Base-by-base conservation (phyloP, 2,329 filamentous ascomycete genomes). In the Xylaria sp. region DNA sequence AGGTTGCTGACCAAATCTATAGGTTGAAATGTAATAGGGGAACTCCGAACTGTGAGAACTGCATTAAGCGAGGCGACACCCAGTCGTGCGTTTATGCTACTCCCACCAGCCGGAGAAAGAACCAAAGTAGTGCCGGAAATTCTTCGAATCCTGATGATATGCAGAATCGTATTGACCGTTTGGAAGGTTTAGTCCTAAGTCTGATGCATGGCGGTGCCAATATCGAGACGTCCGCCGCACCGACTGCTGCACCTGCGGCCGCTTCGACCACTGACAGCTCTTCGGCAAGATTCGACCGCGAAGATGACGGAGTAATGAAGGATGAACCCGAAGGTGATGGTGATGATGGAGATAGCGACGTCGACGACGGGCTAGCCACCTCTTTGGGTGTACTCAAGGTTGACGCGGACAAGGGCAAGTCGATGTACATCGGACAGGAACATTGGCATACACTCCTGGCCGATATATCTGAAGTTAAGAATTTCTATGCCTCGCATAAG, bases 81-180 rank as follows among this genome's bases (percentile, higher is more conserved):
- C 76, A 82, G 50, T 89, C 90, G 52, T 97, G 93, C 76, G 89
- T 88, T 62, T 97, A 97, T 77, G 92, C 91, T 43, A 81, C 86
- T 47, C 87, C 85, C 37, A 73, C 78, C 26, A 78, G 77, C 48
- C 84, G 91, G 64, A 94, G 91, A 74, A 95, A 91, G 80, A 86
- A 78, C 67, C 83, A 87, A 72, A 82, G 75, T 75, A 67, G 55
- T 59, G 63, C 61, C 29, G 84, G 74, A 79, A 81, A 71, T 56
- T 74, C 80, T 64, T 75, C 80, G 50, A 85, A 74, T 64, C 91
- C 93, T 45, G 92, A 96, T 80, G 93, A 97, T 74, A 97, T 97
- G 93, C 93, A 97, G 77, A 96, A 95, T 70, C 89, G 94, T 71
- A 97, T 97, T 76, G 92, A 97, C 77, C 86, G 93, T 66, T 81